phyloP scores from a whole-genome alignment of 352 stramenopile species.

The Globisporangium canariense region DNA sequence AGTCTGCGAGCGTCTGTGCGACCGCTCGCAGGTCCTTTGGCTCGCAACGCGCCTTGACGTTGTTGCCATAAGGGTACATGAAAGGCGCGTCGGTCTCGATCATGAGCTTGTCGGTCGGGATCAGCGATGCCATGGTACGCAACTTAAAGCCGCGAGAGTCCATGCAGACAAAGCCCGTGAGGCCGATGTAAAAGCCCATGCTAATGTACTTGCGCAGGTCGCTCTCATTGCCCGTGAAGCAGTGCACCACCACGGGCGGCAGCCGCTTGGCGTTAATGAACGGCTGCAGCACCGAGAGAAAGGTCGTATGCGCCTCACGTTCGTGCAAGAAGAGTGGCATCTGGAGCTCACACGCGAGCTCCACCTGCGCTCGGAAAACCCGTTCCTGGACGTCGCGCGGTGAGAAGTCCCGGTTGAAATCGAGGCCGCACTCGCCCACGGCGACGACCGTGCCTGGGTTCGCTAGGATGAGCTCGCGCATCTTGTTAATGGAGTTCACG shows the following conservation, averaged over 20 bases:
- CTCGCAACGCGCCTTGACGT: slow-evolving; percentile 43
- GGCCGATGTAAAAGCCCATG: slow-evolving; percentile 68
- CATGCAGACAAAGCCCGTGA: slow-evolving; percentile 77
- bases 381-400: slow-evolving; percentile 84
- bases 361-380: slow-evolving; percentile 88
- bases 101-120: slow-evolving; percentile 59
- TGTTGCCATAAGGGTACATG: slow-evolving; percentile 64
- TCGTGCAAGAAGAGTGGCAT: slow-evolving; percentile 95
- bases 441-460: slow-evolving; percentile 74
- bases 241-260: slow-evolving; percentile 64
- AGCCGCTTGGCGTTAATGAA: slow-evolving; percentile 32
- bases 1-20: slow-evolving; percentile 52
- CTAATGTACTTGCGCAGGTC: slow-evolving; percentile 53
- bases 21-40: slow-evolving; percentile 62
- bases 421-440: slow-evolving; percentile 94
- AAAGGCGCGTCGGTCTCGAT: slow-evolving; percentile 77
- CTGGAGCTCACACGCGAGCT: slow-evolving; percentile 72
- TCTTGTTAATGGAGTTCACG: slow-evolving; percentile 27
- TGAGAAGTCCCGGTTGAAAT: slow-evolving; percentile 96
- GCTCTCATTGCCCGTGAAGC: slow-evolving; percentile 56
- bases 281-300: slow-evolving; percentile 38
- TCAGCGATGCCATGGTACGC: slow-evolving; percentile 32
- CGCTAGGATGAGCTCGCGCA: slow-evolving; percentile 36
- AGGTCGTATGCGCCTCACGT: slow-evolving; percentile 52
- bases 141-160: slow-evolving; percentile 43